Evolutionary conservation across 805 yeast genomes (phyloP), one percentile per base, ranked within the genome.

Genomic region (Candida taoyuanica): DNA sequence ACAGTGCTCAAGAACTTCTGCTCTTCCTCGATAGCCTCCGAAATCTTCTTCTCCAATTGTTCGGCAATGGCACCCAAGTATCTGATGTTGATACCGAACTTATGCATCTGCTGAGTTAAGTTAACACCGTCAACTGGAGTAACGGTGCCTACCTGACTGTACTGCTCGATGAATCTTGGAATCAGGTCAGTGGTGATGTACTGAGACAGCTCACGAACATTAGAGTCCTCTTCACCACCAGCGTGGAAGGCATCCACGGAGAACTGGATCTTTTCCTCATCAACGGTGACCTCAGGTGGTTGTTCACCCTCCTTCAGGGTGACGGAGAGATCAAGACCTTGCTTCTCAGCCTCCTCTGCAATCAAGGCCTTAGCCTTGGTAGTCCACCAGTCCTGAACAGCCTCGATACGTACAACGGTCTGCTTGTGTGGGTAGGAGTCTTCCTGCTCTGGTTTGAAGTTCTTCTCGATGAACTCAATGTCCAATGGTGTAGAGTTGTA

Each of bases 321-420:
- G 18, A 42, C 52, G 18, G 36, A 7, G 19, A 53, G 29, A 35
- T 55, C 60, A 28, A 52, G 40, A 14, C 53, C 53, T 31, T 62
- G 41, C 33, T 46, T 42, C 34, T 52, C 44, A 15, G 65, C 63
- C 41, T 63, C 67, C n/a, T 62, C 63, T 27, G 50, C 55, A 17
- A 54, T 41, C 16, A 51, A 39, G 8, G 39, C 78, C 30, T 78
- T 65, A 3, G 83, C 72, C 55, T 81, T 76, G 42, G 76, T 62
- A 55, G 74, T 75, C 81, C 93, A 86, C 96, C 96, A 91, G 51
- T 80, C 85, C 49, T 81, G 91, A 33, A 91, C 77, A 14, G 96
- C 93, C 64, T 91, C 98, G 47, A 78, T 79, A 64, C 98, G 80
- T 31, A 91, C 55, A 18, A 84, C 73, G 12, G 84, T 70, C 62